Evolutionary conservation across 306 rosid genomes (phyloP), one percentile per base, ranked within the genome.

Genomic region (Notholithocarpus densiflorus): DNA sequence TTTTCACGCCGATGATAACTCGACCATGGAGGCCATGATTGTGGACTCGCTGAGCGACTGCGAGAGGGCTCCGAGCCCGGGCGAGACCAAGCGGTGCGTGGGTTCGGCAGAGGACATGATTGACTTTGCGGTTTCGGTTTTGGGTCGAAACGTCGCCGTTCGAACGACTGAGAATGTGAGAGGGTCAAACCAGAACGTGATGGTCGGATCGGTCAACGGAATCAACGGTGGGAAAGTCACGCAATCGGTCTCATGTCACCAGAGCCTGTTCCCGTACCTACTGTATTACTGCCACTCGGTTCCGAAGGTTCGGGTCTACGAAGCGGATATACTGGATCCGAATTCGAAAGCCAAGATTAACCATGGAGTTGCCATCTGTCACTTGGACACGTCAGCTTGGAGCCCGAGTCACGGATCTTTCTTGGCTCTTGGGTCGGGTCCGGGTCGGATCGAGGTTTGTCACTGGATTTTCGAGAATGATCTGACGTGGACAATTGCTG

Each of bases 401-500:
- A 96, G 97, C 82, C 91, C 92, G 0, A 79, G 85, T 4, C 99
- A 96, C 8, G 99, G 99, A 2, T 92, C 99, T 1, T 96, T 96
- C 27, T 56, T 90, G 18, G 85, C 99, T 1, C 83, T 96, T 68
- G 98, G 97, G 0, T 91, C 96, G 54, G 83, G 80, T 8, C 99
- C 99, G 59, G 99, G 99, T 62, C 90, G 86, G 81, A 90, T 96
- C 3, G 99, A 96, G 76, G 98, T 96, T 0, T 96, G 99, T 57
- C 99, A 96, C 15, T 96, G 99, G 99, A 96, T 96, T 73, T 96
- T 96, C 71, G 87, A 96, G 84, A 96, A 96, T 21, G 99, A 96
- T 77, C 80, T 96, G 98, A 89, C 93, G 2, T 96, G 99, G 99
- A 71, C 91, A 0, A 74, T 85, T 23, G 94, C 96, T 0, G 98